Base-by-base conservation (phyloP, 352 stramenopile genomes). In the Paralagenidium karlingii region DNA sequence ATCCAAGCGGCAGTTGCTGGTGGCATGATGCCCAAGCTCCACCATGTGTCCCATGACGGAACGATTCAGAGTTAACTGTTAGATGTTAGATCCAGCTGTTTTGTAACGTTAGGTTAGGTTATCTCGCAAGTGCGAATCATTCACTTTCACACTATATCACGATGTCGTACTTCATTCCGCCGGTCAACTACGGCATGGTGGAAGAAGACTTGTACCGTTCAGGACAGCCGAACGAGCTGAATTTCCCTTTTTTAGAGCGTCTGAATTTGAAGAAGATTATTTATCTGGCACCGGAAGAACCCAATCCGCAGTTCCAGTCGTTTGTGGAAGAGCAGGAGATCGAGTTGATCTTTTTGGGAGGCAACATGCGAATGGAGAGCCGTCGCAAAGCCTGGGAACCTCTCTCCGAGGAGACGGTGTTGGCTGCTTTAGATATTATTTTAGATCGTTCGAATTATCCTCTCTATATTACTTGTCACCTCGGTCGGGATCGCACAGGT, bases 111-210 rank as follows among this genome's bases (percentile, higher is more conserved):
- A n/a, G n/a, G n/a, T n/a, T n/a, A n/a, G n/a, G n/a, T n/a, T n/a
- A n/a, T n/a, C n/a, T n/a, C n/a, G n/a, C n/a, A n/a, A n/a, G n/a
- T n/a, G n/a, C n/a, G n/a, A n/a, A n/a, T n/a, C n/a, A n/a, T n/a
- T n/a, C n/a, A n/a, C n/a, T n/a, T n/a, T n/a, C n/a, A n/a, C n/a
- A n/a, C n/a, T n/a, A n/a, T n/a, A n/a, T 36, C 30, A 44, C 18
- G 38, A 94, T 94, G 81, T 87, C 79, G 43, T 90, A 90, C 55
- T 90, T 92, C 59, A 94, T 96, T 51, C 85, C 85, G 28, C 85
- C 85, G 1, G 76, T 94, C 33, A 96, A 94, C 59, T 96, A 94
- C 57, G 82, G 81, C 48, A 90, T 94, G 69, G 81, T 96, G 28
- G 80, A 94, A 40, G 82, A 95, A 49, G 81, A 92, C 39, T 51